phyloP scores from a whole-genome alignment of 2,329 filamentous ascomycete species.

The Alternaria consortialis region DNA sequence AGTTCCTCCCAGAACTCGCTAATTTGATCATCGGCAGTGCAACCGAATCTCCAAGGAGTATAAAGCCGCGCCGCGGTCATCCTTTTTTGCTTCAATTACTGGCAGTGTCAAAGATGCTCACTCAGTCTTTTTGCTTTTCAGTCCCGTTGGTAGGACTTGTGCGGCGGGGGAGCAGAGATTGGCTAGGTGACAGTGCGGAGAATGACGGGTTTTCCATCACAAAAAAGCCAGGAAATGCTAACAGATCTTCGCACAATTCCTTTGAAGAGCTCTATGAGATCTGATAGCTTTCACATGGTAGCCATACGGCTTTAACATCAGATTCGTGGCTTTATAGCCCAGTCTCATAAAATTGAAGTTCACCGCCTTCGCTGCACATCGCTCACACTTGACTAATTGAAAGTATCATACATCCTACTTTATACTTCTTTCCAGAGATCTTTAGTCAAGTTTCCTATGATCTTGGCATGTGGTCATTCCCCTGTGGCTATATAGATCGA shows the following conservation, averaged over 20 bases:
- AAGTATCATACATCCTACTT: too few relatives aligned
- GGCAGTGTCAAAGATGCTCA: background rate
- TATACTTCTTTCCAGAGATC: background rate
- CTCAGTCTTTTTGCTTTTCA: background rate
- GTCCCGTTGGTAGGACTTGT: background rate
- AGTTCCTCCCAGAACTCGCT: background rate
- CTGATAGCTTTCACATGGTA: background rate
- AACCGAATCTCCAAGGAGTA: background rate
- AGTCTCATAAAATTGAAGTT: background rate
- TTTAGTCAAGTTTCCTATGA: background rate
- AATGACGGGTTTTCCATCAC: background rate
- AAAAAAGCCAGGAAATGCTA: background rate
- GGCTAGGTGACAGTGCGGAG: background rate
- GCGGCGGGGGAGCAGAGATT: background rate
- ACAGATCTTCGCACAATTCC: background rate
- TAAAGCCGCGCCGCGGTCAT: background rate
- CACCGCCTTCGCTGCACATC: background rate
- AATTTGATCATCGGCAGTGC: background rate
- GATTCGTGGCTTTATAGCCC: background rate
- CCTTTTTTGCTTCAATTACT: conserved; percentile 3
- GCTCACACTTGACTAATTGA: background rate
- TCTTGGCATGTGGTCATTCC: background rate
- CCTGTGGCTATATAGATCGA: background rate
- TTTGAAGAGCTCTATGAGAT: background rate
- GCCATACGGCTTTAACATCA: background rate